Base-by-base conservation (phyloP, 2,329 filamentous ascomycete species). In the Fusarium odoratissimum region DNA sequence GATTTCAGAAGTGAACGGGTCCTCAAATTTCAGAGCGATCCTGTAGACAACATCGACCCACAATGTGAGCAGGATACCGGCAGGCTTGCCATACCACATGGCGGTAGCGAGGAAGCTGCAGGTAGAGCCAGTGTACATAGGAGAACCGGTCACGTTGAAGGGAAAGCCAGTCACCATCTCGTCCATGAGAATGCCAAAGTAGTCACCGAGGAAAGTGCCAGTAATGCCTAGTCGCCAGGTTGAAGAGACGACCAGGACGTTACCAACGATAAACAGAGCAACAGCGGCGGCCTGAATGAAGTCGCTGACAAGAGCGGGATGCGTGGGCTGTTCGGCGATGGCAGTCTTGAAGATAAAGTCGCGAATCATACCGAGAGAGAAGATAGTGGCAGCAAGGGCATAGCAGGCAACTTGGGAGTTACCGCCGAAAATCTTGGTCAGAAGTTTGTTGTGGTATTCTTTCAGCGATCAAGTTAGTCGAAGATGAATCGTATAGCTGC, bases 171-270 rank as follows among this genome's bases (percentile, higher is more conserved):
- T 97, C 58, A 99, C 95, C 78, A 95, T 95, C 75, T 92, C 86
- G 80, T 98, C 95, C 95, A 98, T 97, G 74, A 99, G 87, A 81
- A 98, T 98, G 76, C 96, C 96, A 81, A 98, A 99, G 87, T 99
- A 99, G 86, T 99, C 96, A 76, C 96, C 96, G 40, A 99, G 87
- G 81, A 98, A 99, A 41, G 96, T 99, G 71, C 96, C 96, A 1
- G 95, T 98, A 78, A 99, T 90, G 64, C 96, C 96, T 44, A 99
- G 90, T 38, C 91, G 93, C 91, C 91, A 98, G 84, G 97, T 98
- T 69, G 93, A 96, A 38, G 92, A 92, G 56, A 98, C 78, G 55
- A 99, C 96, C 40, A 99, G 90, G 57, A 92, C 83, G 82, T 97
- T 98, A 65, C 96, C 96, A 41, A 85, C 80, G 33, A 87, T 87